Base-by-base conservation (phyloP, 768 basidiomycete species). In the Hericium coralloides region DNA sequence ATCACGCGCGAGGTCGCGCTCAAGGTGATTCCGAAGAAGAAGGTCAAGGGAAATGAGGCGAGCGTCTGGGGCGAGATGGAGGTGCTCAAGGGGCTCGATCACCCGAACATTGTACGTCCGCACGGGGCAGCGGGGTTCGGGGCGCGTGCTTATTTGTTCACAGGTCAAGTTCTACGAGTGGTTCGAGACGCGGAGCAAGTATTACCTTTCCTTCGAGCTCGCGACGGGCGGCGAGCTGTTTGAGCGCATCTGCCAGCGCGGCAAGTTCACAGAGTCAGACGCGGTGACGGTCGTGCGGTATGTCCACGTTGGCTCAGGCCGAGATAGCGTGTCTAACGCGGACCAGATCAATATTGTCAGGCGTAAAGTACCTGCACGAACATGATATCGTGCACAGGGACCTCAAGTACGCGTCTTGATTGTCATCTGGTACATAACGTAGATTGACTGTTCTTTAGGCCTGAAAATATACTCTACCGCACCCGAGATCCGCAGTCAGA, bases 371-470 rank as follows among this genome's bases (percentile, higher is more conserved):
- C 66, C 80, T 98, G 4, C 97, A 99, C 65, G 78, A 86, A 2
- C 83, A 98, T 65, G 87, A 90, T 58, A 93, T 99, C 61, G 97
- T 98, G 17, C 97, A 99, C 67, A 83, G 97, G 3, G 95, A 99
- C 67, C 80, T 99, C 59, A 98, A 98, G 89, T 91, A 52, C 23
- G 56, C 22, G 8, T 36, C 1, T 41, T 17, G 1, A 3, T 45
- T 45, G 7, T 1, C 5, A 14, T 43, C 12, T 15, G 2, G 41
- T 52, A 38, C 6, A 3, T 23, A 36, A n/a, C 39, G 6, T 9
- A 31, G 22, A 26, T 43, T 49, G 23, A 52, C n/a, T 5, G 23
- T 8, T 26, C 25, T 15, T 23, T 59, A 92, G 89, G 69, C 97
- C 97, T 0, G 97, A 99, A 71, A 98, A 98, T 67, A 95, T 99